phyloP scores from a whole-genome alignment of 495 filamentous ascomycete genomes.

The Aspergillus avenaceus region DNA sequence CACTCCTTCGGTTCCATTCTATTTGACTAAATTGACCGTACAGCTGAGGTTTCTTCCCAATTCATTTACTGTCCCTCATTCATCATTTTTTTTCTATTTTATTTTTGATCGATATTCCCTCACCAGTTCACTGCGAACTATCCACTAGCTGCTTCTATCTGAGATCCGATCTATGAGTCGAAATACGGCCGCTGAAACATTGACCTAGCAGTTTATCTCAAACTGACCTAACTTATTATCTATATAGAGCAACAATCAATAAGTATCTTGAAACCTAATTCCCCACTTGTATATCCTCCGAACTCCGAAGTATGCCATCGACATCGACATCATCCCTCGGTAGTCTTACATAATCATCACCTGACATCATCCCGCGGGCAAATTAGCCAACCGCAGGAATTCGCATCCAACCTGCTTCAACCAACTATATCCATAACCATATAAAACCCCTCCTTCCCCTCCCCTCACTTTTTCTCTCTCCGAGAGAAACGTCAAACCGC shows the following conservation, averaged over 20 bases:
- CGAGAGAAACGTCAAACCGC: conserved; percentile 20
- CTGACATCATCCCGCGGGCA: conserved; percentile 22
- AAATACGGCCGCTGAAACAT: not conserved
- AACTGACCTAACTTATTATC: not conserved
- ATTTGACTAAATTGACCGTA: not conserved
- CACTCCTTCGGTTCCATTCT: conserved; percentile 4
- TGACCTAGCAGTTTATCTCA: not conserved
- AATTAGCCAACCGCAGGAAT: not conserved
- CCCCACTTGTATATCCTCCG: too few relatives aligned
- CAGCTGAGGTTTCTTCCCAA: not conserved
- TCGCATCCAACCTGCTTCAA: conserved; percentile 3
- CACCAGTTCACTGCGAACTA: not conserved
- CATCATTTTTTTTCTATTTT: conserved; percentile 1
- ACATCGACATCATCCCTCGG: not conserved
- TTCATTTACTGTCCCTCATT: not conserved
- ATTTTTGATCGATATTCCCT: not conserved
- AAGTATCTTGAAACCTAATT: not conserved
- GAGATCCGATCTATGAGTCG: not conserved
- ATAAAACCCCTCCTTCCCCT: conserved; percentile 5
- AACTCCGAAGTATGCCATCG: too few relatives aligned
- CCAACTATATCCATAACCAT: not conserved
- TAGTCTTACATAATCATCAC: conserved; percentile 20
- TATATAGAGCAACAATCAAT: not conserved
- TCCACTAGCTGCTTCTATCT: not conserved
- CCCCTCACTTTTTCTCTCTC: not conserved